phyloP scores from a whole-genome alignment of 768 basidiomycete species.

The Brasilioporus rufonigricans region DNA sequence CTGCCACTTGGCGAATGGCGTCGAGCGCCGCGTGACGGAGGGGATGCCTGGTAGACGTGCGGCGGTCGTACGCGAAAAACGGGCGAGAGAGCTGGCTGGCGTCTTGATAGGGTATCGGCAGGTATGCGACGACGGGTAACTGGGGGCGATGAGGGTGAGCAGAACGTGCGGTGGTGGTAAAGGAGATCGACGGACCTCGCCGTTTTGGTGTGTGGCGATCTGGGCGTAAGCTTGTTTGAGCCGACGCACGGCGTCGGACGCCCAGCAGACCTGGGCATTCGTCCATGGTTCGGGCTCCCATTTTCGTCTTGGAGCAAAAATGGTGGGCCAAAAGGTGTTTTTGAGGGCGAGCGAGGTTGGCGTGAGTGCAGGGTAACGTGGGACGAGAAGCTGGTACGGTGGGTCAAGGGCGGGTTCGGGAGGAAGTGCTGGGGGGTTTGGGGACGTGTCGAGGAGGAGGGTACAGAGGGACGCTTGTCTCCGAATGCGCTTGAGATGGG shows the following conservation, averaged over 20 bases:
- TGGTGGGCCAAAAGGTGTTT: slow-evolving; percentile 81
- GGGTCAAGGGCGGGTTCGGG: slow-evolving; percentile 40
- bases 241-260: slow-evolving; percentile 59
- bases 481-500: slow-evolving; percentile 77
- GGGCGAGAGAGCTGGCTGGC: slow-evolving; percentile 24
- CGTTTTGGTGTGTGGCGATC: slow-evolving; percentile 35
- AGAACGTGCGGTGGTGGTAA: not conserved
- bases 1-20: slow-evolving; percentile 64
- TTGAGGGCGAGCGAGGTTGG: slow-evolving; percentile 63
- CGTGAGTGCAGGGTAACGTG: slow-evolving; percentile 66
- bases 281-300: slow-evolving; percentile 70
- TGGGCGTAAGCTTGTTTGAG: slow-evolving; percentile 50
- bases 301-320: slow-evolving; percentile 67
- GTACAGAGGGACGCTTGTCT: slow-evolving; percentile 47
- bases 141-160: slow-evolving; percentile 27
- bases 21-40: slow-evolving; percentile 86
- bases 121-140: slow-evolving; percentile 75
- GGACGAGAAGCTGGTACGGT: slow-evolving; percentile 63
- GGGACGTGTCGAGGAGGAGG: slow-evolving; percentile 51
- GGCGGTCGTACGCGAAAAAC: slow-evolving; percentile 68
- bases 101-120: slow-evolving; percentile 53
- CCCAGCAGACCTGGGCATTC: slow-evolving; percentile 67
- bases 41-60: slow-evolving; percentile 66
- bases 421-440: slow-evolving; percentile 49
- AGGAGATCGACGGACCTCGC: slow-evolving; percentile 52